Percentiles rank a stretch among this genome's conserved stretches.
phyloP scores from a whole-genome alignment of 768 basidiomycete species.

The Myochromella boudieri region DNA sequence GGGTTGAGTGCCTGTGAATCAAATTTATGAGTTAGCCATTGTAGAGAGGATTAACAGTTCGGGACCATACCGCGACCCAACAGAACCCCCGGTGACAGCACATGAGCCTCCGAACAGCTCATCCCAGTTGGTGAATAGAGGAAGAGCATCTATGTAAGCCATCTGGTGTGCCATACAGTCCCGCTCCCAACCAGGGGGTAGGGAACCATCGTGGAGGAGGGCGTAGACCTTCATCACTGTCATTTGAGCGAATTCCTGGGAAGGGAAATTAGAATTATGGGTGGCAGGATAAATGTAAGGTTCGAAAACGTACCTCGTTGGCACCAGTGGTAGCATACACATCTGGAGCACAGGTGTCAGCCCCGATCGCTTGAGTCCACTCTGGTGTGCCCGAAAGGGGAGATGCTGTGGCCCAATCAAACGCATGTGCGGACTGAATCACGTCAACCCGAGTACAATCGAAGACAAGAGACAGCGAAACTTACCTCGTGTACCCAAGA shows the following conservation, averaged over 20 bases:
- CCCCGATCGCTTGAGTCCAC: constrained; percentile 21
- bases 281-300: not conserved
- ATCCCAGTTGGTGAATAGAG: constrained; percentile 21
- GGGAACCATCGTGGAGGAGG: constrained; percentile 19
- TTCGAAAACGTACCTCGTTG: constrained; percentile 28
- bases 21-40: not conserved
- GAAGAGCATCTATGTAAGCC: constrained; percentile 20
- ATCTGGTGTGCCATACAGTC: constrained; percentile 31
- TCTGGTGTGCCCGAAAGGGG: constrained; percentile 18
- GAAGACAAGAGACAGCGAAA: too few species aligned
- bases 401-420: constrained; percentile 24
- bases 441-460: too few species aligned
- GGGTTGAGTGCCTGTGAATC: constrained; percentile 9
- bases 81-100: constrained; percentile 12
- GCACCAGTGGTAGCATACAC: constrained; percentile 23
- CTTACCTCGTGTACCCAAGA: constrained; percentile 33
- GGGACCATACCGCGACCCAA: constrained; percentile 9
- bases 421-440: constrained; percentile 32
- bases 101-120: constrained; percentile 29
- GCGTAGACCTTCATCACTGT: constrained; percentile 24
- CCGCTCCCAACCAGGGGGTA: constrained; percentile 23
- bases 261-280: not conserved
- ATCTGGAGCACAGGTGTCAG: constrained; percentile 31
- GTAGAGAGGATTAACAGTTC: not conserved
- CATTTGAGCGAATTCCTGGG: constrained; percentile 31